Conservation (phyloP, 805 yeast species). For the Candida peoriensis region DNA sequence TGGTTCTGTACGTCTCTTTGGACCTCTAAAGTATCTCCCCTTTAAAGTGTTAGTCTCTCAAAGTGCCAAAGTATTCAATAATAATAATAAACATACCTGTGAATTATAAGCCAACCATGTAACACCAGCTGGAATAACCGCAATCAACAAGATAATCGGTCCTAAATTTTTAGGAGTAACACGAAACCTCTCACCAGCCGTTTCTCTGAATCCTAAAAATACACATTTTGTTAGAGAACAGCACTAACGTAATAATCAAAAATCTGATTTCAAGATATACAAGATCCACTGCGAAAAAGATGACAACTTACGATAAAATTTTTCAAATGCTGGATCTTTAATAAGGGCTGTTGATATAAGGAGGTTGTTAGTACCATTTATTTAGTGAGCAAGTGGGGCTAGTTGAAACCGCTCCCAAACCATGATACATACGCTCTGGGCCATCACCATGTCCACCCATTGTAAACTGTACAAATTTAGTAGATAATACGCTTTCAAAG, state of each 20-base stretch:
- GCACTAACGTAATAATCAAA: no score
- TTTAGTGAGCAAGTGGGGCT: no score
- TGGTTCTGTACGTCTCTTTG: conserved; percentile 20
- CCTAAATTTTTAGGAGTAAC: conserved; percentile 20
- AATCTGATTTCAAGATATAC: no score
- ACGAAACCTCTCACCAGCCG: conserved; percentile 18
- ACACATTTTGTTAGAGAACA: no score
- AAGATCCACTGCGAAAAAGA: background rate
- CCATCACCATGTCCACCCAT: conserved; percentile 11
- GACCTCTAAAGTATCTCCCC: conserved; percentile 20
- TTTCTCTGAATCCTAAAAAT: conserved; percentile 18
- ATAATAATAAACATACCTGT: conserved; percentile 8
- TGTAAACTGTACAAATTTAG: background rate
- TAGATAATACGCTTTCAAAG: no score
- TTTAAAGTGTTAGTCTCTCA: background rate
- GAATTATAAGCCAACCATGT: conserved; percentile 20
- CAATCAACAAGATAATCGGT: conserved; percentile 15
- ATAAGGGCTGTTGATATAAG: conserved; percentile 18
- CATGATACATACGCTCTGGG: conserved; percentile 10
- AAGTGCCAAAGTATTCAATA: background rate
- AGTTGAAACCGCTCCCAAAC: background rate
- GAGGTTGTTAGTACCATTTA: no score
- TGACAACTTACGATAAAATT: conserved; percentile 19
- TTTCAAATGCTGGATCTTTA: conserved; percentile 23
- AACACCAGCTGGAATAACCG: conserved; percentile 19